Conservation (phyloP, 2,329 filamentous ascomycete species). For the Colletotrichum musae region DNA sequence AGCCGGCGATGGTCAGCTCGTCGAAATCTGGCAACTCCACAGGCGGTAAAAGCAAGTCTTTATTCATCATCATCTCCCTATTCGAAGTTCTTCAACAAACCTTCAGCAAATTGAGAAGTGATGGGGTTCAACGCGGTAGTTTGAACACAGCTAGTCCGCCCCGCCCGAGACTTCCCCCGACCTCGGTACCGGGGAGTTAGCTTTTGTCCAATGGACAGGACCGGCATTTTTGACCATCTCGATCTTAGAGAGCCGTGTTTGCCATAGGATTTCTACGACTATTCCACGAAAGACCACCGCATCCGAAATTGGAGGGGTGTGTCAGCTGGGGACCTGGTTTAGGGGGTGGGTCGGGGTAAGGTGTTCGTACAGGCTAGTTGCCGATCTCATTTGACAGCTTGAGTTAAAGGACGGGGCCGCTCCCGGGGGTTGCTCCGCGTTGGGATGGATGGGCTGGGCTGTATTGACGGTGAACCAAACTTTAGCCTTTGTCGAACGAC, state of each 20-base stretch:
- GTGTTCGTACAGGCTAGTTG: not conserved
- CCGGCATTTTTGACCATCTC: not conserved
- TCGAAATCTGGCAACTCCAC: not conserved
- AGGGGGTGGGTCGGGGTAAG: slow-evolving; percentile 5
- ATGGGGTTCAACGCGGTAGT: not conserved
- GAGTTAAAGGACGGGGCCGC: not conserved
- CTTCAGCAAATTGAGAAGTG: not conserved
- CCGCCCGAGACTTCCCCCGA: slow-evolving; percentile 11
- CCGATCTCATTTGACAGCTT: slow-evolving; percentile 20
- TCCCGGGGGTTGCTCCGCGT: slow-evolving; percentile 15
- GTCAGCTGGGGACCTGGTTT: slow-evolving; percentile 12
- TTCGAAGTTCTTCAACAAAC: not conserved
- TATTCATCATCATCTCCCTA: not conserved
- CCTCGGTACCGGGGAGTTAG: not conserved
- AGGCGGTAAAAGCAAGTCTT: not conserved
- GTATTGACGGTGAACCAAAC: not conserved
- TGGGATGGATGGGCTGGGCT: not conserved
- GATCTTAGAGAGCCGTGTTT: not conserved
- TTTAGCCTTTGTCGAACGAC: no score
- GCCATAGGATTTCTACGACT: not conserved
- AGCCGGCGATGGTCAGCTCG: not conserved
- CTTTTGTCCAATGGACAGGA: not conserved
- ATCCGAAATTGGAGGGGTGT: slow-evolving; percentile 31
- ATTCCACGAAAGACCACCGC: not conserved
- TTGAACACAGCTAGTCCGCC: not conserved